Evolutionary conservation across 169 alveolate genomes (phyloP), one percentile per base, ranked within the genome.

Genomic region (Eimeria praecox): DNA sequence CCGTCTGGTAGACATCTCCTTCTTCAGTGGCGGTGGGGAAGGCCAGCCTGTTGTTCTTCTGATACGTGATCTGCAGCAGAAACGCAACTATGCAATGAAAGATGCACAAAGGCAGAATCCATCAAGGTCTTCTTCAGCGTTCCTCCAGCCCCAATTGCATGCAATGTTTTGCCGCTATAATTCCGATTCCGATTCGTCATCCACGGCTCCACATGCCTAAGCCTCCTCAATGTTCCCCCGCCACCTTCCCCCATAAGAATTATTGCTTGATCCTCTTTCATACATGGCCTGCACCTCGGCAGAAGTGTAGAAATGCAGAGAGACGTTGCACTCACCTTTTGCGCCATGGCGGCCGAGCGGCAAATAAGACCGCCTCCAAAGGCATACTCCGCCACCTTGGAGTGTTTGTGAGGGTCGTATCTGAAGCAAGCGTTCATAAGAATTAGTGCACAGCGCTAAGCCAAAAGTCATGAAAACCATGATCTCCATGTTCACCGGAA

Each of bases 281-380:
- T 20, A 20, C 24, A 38, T 14, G 42, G 18, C 49, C 49, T 73
- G 49, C 3, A 20, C 24, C 49, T 12, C 42, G 49, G 24, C 49
- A 0, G n/a, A n/a, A n/a, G n/a, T n/a, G n/a, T n/a, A n/a, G n/a
- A n/a, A n/a, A n/a, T n/a, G n/a, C n/a, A n/a, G n/a, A n/a, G 49
- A 14, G 42, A 12, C 49, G 83, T 20, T 14, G 3, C 18, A 20
- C 64, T 35, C 44, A 92, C 95, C 91, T 80, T 62, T 52, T 66
- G 91, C 24, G 95, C 95, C 24, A 80, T 62, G 46, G 75, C 90
- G 3, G 95, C 77, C 2, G 90, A 69, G 40, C 66, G 83, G 52
- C 95, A 92, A 54, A 92, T 92, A 80, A 92, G 52, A 18, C 92
- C 59, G 33, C 92, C 92, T 0, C 95, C 95, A n/a, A 92, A 92